These are phyloP conservation scores for Entomortierella lignicola DNA, from an alignment of 192 early-diverging fungal species.

Conservation along the genomic window DNA sequence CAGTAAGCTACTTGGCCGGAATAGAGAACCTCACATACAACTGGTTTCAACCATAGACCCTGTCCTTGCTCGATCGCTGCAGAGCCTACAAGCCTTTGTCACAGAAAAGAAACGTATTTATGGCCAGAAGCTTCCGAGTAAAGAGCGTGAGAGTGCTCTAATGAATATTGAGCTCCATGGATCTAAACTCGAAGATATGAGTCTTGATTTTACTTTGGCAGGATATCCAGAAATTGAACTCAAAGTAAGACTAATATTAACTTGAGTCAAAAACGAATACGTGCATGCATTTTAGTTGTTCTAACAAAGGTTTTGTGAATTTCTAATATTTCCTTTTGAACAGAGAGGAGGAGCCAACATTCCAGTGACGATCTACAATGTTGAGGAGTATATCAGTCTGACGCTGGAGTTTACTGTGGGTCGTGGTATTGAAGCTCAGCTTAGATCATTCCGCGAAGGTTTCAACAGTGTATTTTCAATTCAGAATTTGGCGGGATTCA, in stretches of 20 bases:
- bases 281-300: too few relatives aligned
- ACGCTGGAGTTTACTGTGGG: conserved; percentile 75
- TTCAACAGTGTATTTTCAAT: conserved; percentile 86
- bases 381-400: conserved; percentile 79
- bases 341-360: conserved; percentile 69
- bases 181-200: conserved; percentile 72
- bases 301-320: neutral
- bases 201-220: conserved; percentile 89
- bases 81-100: conserved; percentile 73
- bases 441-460: conserved; percentile 82
- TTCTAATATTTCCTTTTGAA: neutral
- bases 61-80: conserved; percentile 72
- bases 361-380: conserved; percentile 82
- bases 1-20: conserved; percentile 69
- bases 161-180: conserved; percentile 62
- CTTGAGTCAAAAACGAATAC: neutral
- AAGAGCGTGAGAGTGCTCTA: conserved; percentile 58
- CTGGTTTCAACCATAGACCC: conserved; percentile 71
- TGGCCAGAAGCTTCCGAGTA: conserved; percentile 54
- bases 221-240: conserved; percentile 81
- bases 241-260: conserved; percentile 32
- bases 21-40: conserved; percentile 18
- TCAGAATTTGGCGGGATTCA: conserved; percentile 75
- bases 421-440: conserved; percentile 73
- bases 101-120: conserved; percentile 69